Evolutionary conservation across 2,329 filamentous ascomycete species (phyloP).

Genomic region (Colletotrichum sp.): DNA sequence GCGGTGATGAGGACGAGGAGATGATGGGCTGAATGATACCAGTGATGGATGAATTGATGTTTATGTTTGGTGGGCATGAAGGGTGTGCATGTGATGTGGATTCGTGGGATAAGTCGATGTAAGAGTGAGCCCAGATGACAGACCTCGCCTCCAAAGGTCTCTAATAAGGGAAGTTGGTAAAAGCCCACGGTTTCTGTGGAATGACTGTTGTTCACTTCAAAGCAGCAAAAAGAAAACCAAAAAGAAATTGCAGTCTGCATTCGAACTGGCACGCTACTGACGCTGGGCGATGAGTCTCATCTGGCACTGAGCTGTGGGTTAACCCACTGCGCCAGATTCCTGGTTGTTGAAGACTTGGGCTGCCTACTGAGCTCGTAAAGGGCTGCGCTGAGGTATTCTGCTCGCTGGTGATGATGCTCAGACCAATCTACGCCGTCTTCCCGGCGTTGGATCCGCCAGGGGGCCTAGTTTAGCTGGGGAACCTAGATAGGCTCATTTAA

Average conservation of each 20-base stretch:
- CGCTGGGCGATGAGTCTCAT: too few relatives aligned
- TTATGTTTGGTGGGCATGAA: neutral
- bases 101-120: neutral
- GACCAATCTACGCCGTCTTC: too few relatives aligned
- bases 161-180: neutral
- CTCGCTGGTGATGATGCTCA: neutral
- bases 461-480: neutral
- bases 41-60: neutral
- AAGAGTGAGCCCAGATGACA: neutral
- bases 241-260: neutral
- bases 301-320: too few relatives aligned
- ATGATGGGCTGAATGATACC: slow-evolving; percentile 21
- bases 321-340: too few relatives aligned
- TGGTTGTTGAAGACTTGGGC: neutral
- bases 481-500: neutral
- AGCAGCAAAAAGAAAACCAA: neutral
- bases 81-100: neutral
- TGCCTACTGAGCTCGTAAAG: neutral
- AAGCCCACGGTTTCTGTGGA: neutral
- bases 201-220: neutral
- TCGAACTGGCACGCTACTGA: too few relatives aligned
- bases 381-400: neutral
- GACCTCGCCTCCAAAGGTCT: neutral
- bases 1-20: slow-evolving; percentile 15
- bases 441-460: neutral